Conservation (phyloP, 768 basidiomycete species). For the Hygrocybe coccinea region DNA sequence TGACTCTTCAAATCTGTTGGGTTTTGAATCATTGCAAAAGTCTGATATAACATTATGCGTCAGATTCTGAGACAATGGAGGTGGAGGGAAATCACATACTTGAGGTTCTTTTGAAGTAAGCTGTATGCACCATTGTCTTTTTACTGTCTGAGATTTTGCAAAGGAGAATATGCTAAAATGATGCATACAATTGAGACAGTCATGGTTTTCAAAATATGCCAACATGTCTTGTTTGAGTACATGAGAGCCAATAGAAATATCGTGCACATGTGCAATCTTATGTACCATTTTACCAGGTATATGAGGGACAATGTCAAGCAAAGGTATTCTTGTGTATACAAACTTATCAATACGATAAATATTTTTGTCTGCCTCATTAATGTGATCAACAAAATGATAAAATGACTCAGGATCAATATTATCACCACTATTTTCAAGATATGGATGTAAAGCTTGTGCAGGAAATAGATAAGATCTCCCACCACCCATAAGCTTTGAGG, state of each 20-base stretch:
- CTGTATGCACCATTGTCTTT: no score
- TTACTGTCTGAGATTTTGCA: no score
- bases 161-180: background rate
- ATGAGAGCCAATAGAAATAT: background rate
- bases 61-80: background rate
- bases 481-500: background rate
- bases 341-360: background rate
- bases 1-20: slow-evolving; percentile 18
- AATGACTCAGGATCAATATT: background rate
- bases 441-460: background rate
- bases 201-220: background rate
- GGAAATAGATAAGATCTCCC: background rate
- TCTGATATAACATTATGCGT: background rate
- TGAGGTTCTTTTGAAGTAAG: no score
- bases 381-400: background rate
- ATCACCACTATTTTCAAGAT: background rate
- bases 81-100: slow-evolving; percentile 4
- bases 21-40: background rate
- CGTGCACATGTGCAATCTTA: background rate
- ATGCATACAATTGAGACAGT: background rate
- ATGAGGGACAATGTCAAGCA: background rate
- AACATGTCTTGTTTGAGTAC: background rate
- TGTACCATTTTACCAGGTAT: background rate
- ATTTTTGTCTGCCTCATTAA: background rate
- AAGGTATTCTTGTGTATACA: background rate